These are phyloP conservation scores for Blakeslea trispora DNA, from an alignment of 371 early-diverging fungal species.

Conservation along the genomic window DNA sequence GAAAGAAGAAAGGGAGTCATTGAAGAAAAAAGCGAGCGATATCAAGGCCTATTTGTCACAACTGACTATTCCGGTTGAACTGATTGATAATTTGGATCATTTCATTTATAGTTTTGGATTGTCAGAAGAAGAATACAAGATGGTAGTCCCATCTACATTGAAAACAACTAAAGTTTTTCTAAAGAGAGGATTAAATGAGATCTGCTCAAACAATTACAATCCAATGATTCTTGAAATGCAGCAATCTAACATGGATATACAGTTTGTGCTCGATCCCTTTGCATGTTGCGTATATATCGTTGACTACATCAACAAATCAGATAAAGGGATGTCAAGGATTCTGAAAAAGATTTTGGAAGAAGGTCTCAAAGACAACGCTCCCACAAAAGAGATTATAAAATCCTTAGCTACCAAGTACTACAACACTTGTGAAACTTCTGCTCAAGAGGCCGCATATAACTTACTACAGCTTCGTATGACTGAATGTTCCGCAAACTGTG, in stretches of 20 bases:
- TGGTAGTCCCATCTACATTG: neutral
- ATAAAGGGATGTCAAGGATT: neutral
- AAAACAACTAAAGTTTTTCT: neutral
- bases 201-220: neutral
- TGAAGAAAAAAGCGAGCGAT: neutral
- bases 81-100: neutral
- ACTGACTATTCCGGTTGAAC: neutral
- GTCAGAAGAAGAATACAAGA: neutral
- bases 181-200: neutral
- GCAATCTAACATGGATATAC: neutral
- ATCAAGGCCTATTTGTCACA: neutral
- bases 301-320: neutral
- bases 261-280: slow-evolving; percentile 2
- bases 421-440: neutral
- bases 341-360: neutral
- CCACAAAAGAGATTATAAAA: neutral
- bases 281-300: slow-evolving; percentile 4
- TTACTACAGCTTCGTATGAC: neutral
- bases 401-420: neutral
- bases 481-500: neutral
- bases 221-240: neutral
- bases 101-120: neutral
- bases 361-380: neutral
- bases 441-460: neutral
- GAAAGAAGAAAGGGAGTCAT: neutral